Conservation (phyloP, 352 stramenopile genomes). For the Aphanomyces cochlioides region DNA sequence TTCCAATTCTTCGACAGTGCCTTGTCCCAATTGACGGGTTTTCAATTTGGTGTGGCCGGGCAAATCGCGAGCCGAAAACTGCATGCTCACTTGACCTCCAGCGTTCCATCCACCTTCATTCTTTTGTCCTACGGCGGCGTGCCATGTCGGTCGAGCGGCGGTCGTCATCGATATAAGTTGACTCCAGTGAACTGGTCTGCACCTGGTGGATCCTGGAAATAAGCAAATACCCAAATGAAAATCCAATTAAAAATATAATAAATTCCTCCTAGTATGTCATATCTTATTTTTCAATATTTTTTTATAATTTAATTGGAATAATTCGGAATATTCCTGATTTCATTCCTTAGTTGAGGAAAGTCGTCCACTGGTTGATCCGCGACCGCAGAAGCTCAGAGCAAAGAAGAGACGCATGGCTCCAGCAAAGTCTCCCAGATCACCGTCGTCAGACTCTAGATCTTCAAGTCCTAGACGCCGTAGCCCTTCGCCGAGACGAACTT, state of each 20-base stretch:
- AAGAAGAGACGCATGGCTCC: background rate
- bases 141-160: slow-evolving; percentile 80
- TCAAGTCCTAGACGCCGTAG: background rate
- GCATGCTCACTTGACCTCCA: slow-evolving; percentile 73
- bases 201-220: too few species aligned
- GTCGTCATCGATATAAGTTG: slow-evolving; percentile 56
- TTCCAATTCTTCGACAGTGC: slow-evolving; percentile 72
- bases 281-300: slow-evolving; percentile 9
- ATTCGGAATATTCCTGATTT: too few species aligned
- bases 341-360: too few species aligned
- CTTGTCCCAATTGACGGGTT: slow-evolving; percentile 78
- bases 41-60: slow-evolving; percentile 81
- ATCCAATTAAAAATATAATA: too few species aligned
- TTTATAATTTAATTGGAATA: background rate
- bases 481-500: slow-evolving; percentile 6
- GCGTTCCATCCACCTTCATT: slow-evolving; percentile 84
- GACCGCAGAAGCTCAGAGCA: slow-evolving; percentile 3
- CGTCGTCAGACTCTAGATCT: slow-evolving; percentile 13
- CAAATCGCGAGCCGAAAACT: slow-evolving; percentile 78
- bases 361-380: background rate
- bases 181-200: too few species aligned
- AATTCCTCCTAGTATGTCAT: background rate
- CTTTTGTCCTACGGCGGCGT: slow-evolving; percentile 79
- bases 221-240: too few species aligned
- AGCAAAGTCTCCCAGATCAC: slow-evolving; percentile 5